Evolutionary conservation across 371 early-diverging fungal species (phyloP), one percentile per base, ranked within the genome.

Genomic region (Lichtheimia ramosa): DNA sequence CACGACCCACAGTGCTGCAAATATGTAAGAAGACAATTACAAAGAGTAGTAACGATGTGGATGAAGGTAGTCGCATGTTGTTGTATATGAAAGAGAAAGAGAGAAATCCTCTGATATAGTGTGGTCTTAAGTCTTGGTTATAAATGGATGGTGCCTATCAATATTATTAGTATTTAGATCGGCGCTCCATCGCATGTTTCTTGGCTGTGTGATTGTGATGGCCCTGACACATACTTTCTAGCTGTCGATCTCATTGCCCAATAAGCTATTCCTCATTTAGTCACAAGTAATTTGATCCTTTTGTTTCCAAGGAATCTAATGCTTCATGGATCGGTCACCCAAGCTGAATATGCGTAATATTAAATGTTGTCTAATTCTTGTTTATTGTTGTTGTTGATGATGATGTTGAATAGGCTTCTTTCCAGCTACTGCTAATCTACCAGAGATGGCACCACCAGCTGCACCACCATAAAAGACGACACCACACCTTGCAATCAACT

Each of bases 391-490:
- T 46, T 46, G 46, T 46, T 18, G 43, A 3, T 43, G 43, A 3
- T 15, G 43, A 2, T n/a, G n/a, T n/a, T 5, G 12, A 46, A 5
- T 46, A n/a, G 46, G 46, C 10, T 46, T 13, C 25, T 43, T 16
- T n/a, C 56, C 13, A 23, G 56, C 61, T 7, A 48, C 59, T 24
- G 56, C 61, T 41, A 66, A 39, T 51, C 73, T 56, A 13, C 71
- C 77, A 28, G 69, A 54, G 16, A 64, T 41, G 10, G 75, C 73
- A 18, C 78, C 78, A 21, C 62, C 76, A 16, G 65, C 66, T 15
- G 79, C 79, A 28, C 65, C 67, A 41, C 75, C 75, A 68, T 75
- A 75, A 57, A 75, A 69, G 3, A 79, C 68, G 6, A 67, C 48
- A 8, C 73, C 68, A 34, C 69, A 50, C 16, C 79, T 63, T 16